Evolutionary conservation across 176 grass and related monocot genomes (phyloP), one percentile per base, ranked within the genome.

Genomic region (Cenchrus americanus): DNA sequence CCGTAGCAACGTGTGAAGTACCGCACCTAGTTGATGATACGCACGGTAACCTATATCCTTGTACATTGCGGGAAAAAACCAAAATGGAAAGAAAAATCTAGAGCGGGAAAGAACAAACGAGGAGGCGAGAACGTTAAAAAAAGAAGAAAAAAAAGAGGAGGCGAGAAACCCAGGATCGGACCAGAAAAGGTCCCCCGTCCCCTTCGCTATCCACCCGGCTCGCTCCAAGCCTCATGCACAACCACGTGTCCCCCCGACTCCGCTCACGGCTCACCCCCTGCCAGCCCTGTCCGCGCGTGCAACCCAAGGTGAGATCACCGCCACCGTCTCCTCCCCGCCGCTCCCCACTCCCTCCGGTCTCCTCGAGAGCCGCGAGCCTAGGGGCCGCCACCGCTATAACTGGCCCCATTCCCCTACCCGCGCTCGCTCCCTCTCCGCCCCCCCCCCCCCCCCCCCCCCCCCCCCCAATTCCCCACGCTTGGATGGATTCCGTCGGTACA

Each of bases 261-360:
- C 37, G 4, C 65, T 21, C 76, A 37, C 3, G 6, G 30, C 46
- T 49, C 62, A 53, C 14, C 65, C 65, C 80, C 55, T 9, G 7
- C 23, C 43, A 19, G 22, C 15, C 32, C 82, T 59, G 60, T 19
- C 80, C 83, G 50, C 83, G 66, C 73, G 49, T 74, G 4, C 67
- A 47, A 42, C 40, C 67, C 84, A 23, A 90, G 84, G 88, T 24
- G 32, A 83, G 84, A 90, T 90, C 88, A 86, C 83, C 88, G 55
- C 47, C 66, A 79, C 82, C 9, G 62, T 21, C 75, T 83, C 67
- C 50, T 55, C 75, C 24, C 59, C 51, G 50, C 30, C 77, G 32
- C 50, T 44, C 61, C 34, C 24, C 46, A 48, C 46, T 48, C 22
- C 18, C 65, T 17, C 73, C 82, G 34, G 7, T 77, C 73, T 58